Conservation (phyloP, 768 basidiomycete genomes). For the Cystofilobasidium bisporidii region DNA sequence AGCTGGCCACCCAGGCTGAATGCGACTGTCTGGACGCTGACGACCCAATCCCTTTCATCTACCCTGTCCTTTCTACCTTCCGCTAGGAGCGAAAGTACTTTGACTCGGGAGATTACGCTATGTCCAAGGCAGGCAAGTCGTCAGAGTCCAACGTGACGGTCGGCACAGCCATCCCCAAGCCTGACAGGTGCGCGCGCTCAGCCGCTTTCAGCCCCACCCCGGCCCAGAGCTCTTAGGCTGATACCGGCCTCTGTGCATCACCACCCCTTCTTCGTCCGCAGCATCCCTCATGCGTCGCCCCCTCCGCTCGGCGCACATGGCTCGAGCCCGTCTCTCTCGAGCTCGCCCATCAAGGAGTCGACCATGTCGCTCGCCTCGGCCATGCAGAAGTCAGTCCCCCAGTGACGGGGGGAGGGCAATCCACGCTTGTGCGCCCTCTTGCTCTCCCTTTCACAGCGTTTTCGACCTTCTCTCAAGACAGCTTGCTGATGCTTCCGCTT, state of each 20-base stretch:
- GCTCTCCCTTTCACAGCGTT: no score
- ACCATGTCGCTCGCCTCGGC: slow-evolving; percentile 24
- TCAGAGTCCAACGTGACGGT: slow-evolving; percentile 67
- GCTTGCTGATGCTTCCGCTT: no score
- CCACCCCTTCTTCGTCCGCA: slow-evolving; percentile 36
- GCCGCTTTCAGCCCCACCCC: background rate
- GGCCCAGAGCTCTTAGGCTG: background rate
- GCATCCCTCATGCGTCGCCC: slow-evolving; percentile 82
- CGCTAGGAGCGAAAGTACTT: slow-evolving; percentile 94
- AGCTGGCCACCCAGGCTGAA: no score
- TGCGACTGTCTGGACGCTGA: no score
- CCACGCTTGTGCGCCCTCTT: no score
- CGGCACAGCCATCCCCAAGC: slow-evolving; percentile 95
- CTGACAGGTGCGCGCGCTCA: slow-evolving; percentile 63
- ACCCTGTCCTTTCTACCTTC: background rate
- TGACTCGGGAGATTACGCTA: slow-evolving; percentile 96
- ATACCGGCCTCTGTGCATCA: background rate
- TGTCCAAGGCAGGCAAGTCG: slow-evolving; percentile 80
- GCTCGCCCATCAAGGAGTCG: slow-evolving; percentile 58
- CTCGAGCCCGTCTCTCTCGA: slow-evolving; percentile 65
- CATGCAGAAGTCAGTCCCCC: slow-evolving; percentile 6
- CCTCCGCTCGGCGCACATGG: slow-evolving; percentile 48
- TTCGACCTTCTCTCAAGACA: no score
- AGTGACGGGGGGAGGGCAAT: no score
- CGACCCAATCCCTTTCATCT: background rate